Evolutionary conservation across 768 basidiomycete species (phyloP).

Genomic region (Leccinum uliginosum): DNA sequence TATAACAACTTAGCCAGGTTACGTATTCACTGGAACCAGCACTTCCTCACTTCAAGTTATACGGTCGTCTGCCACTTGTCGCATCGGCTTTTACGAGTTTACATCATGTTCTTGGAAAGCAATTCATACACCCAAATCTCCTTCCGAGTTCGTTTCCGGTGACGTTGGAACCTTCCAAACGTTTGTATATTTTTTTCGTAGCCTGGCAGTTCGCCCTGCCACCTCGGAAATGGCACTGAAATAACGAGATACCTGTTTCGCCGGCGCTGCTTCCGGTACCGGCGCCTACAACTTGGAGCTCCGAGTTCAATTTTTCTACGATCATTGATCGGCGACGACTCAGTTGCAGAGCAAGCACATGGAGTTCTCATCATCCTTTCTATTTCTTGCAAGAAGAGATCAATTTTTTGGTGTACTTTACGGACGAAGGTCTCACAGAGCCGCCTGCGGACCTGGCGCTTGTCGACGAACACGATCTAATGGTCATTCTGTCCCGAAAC

Average conservation of each 20-base stretch:
- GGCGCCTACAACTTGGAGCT: not conserved
- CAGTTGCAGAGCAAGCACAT: not conserved
- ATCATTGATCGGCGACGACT: not conserved
- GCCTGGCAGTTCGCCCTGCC: not conserved
- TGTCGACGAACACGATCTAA: not conserved
- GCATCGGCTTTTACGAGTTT: not conserved
- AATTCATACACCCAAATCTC: not conserved
- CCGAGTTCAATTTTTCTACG: not conserved
- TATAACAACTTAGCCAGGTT: not conserved
- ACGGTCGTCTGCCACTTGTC: not conserved
- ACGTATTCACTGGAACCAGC: not conserved
- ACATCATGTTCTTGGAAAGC: not conserved
- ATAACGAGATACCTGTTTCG: not conserved
- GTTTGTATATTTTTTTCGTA: not conserved
- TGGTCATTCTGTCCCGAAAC: not conserved
- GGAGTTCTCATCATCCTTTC: not conserved
- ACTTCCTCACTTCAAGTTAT: not conserved
- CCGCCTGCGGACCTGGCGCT: not conserved
- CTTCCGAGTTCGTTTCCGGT: not conserved
- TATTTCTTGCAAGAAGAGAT: not conserved
- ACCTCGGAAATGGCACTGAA: not conserved
- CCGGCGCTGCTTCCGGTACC: not conserved
- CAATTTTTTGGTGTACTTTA: not conserved
- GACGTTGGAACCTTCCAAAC: not conserved
- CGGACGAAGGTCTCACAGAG: not conserved